Evolutionary conservation across 306 rosid species (phyloP), one percentile per base, ranked within the genome.

Genomic region (Crotalaria pallida): DNA sequence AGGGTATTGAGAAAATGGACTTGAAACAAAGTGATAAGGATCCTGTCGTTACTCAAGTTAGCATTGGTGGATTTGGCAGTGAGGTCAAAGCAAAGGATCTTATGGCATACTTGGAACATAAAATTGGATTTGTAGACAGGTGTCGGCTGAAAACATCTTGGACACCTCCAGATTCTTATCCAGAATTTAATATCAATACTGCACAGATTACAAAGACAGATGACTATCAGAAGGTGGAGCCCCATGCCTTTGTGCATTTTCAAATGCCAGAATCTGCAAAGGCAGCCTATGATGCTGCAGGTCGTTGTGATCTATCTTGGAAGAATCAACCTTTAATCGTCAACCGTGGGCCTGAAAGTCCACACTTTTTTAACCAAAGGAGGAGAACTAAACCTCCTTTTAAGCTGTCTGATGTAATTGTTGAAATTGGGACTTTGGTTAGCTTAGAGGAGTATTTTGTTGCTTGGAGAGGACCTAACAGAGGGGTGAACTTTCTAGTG

Each of bases 201-300:
- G 43, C 68, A 18, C 10, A 43, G 19, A 65, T 77, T 15, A 41
- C 8, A 44, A 73, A 8, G 55, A 64, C 76, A 1, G 86, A 82
- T 66, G 85, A 79, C 9, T 76, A 73, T 63, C 56, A n/a, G 52
- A 81, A 64, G 79, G 96, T 88, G 74, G 77, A 74, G 69, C 96
- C 96, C 29, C 97, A 89, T 71, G 97, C 92, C 44, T 92, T 92
- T 81, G 96, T 92, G 59, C 97, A 92, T 82, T 92, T 92, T 81
- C 84, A 76, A 33, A 8, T 40, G 47, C 60, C 79, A 3, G 82
- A 78, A 3, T 81, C 89, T 29, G 92, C 70, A 52, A 75, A 61
- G 62, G 77, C 51, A 43, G 74, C 84, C 27, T 64, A 85, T 43
- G 61, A 84, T 74, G 85, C 87, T 58, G 85, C 84, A 2, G 85